Percentiles rank a stretch among this genome's conserved stretches.
Conservation (phyloP, 2,329 filamentous ascomycete genomes). For the Verticillium longisporum region DNA sequence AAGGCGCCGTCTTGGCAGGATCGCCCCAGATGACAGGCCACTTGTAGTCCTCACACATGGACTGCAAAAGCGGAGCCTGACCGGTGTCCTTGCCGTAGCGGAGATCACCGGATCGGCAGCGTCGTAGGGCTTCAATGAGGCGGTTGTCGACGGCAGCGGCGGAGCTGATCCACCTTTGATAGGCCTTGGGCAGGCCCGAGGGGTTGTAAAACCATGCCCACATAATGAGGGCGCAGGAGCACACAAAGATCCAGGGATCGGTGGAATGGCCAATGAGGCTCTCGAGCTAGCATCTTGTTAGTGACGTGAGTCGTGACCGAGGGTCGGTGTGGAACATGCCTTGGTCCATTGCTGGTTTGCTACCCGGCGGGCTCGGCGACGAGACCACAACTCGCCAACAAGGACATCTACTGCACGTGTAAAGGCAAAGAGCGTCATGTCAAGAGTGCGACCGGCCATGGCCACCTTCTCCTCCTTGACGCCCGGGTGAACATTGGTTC, state of each 20-base stretch:
- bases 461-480: slow-evolving; percentile 18
- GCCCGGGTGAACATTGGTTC: slow-evolving; percentile 17
- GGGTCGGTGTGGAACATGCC: slow-evolving; percentile 21
- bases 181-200: slow-evolving; percentile 61
- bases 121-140: slow-evolving; percentile 66
- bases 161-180: slow-evolving; percentile 75
- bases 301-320: not conserved
- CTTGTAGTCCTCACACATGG: slow-evolving; percentile 65
- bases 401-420: slow-evolving; percentile 67
- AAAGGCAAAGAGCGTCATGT: slow-evolving; percentile 73
- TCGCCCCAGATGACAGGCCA: slow-evolving; percentile 68
- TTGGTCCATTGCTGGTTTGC: slow-evolving; percentile 39
- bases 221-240: slow-evolving; percentile 72
- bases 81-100: slow-evolving; percentile 69
- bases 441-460: slow-evolving; percentile 66
- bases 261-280: slow-evolving; percentile 34
- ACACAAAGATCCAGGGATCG: slow-evolving; percentile 66
- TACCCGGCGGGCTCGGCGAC: slow-evolving; percentile 35
- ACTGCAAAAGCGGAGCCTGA: slow-evolving; percentile 58
- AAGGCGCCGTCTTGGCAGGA: slow-evolving; percentile 60
- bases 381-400: slow-evolving; percentile 58
- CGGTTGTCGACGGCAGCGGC: slow-evolving; percentile 70
- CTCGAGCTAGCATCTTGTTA: slow-evolving; percentile 24
- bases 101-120: slow-evolving; percentile 55
- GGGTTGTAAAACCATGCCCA: slow-evolving; percentile 83